Evolutionary conservation across 208 protist genomes (phyloP), one percentile per base, ranked within the genome.

Genomic region (Trypanosoma boissoni): DNA sequence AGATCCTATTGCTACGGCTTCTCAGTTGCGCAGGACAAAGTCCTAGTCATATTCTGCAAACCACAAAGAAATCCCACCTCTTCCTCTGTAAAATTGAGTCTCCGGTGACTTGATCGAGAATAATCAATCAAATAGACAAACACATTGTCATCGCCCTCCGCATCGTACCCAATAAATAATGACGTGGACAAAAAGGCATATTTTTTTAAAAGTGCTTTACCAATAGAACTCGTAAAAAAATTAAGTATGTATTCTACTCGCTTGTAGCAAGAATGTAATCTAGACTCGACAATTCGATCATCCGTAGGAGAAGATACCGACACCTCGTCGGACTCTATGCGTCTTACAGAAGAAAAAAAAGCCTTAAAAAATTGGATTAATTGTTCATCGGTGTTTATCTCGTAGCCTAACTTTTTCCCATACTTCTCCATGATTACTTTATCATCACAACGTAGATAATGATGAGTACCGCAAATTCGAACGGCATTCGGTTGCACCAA

Each of bases 131-230:
- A 49, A 20, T 73, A 71, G 8, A 88, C 70, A 2, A 28, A 36
- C 18, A 46, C 54, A 24, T 28, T 50, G 20, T 31, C 27, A 62
- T 32, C 20, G 48, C 65, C 21, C 27, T 42, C 55, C 3, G 76
- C 70, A 56, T 92, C 82, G 56, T 92, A 92, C 3, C 85, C 45
- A n/a, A 88, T 53, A 24, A 92, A 56, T 27, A 89, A 34, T 23
- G 74, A 86, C 14, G 81, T 63, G n/a, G 86, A 92, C 0, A 92
- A 81, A 66, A 92, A 86, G 0, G 86, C 80, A 56, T 80, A 77
- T 21, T 74, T 49, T 24, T 71, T 49, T 12, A 88, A 37, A 37
- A 92, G 37, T 44, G 66, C 80, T 8, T 39, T 27, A n/a, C 85
- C 85, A 1, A 74, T 43, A 1, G 71, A 77, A 10, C 68, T 42